phyloP scores from a whole-genome alignment of 2,329 filamentous ascomycete genomes.

The Pseudogymnoascus sp. region DNA sequence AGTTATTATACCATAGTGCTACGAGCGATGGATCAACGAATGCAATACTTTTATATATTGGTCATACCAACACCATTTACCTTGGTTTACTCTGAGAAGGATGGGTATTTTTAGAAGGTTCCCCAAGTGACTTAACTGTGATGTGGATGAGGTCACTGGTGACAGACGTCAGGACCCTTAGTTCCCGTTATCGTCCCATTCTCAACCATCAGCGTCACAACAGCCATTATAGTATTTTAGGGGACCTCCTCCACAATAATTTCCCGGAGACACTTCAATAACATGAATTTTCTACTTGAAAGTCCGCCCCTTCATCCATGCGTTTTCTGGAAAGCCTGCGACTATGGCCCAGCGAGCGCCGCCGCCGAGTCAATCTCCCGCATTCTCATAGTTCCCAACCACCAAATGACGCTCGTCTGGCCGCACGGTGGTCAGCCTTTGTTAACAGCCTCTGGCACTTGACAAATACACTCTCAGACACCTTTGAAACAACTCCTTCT shows the following conservation, averaged over 20 bases:
- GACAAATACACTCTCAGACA: background rate
- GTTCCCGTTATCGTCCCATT: constrained; percentile 4
- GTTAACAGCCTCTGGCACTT: background rate
- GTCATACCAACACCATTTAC: background rate
- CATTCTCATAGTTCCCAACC: background rate
- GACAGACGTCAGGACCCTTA: constrained; percentile 8
- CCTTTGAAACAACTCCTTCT: background rate
- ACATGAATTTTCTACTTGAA: background rate
- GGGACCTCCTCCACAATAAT: background rate
- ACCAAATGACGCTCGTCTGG: background rate
- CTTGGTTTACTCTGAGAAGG: background rate
- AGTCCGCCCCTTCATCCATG: background rate
- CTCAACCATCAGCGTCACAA: background rate
- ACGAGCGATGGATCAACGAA: background rate
- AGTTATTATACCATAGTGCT: constrained; percentile 5
- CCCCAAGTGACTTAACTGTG: background rate
- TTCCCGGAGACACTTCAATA: background rate
- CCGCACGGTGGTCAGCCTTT: background rate
- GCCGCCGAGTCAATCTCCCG: background rate
- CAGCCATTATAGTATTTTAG: constrained; percentile 8
- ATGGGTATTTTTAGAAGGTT: background rate
- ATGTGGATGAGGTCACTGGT: constrained; percentile 6
- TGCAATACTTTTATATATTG: background rate
- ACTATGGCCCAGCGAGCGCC: background rate
- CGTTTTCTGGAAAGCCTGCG: constrained; percentile 1